Evolutionary conservation across 2,329 filamentous ascomycete species (phyloP), one percentile per base, ranked within the genome.

Genomic region (Sporothrix brunneoviolacea): DNA sequence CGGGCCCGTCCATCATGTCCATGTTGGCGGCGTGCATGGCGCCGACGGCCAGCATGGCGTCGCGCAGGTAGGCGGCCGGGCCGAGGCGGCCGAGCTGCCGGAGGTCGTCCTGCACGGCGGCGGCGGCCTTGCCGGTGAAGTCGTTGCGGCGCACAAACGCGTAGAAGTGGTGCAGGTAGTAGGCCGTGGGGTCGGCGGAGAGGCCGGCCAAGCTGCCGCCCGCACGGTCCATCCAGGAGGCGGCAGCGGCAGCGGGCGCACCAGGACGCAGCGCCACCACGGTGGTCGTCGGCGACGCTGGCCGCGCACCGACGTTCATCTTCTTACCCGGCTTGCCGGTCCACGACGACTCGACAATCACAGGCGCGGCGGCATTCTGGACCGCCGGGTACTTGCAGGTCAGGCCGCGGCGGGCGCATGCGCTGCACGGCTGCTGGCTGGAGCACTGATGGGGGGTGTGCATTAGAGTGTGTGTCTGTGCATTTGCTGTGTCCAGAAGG

Each of bases 281-380:
- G 28, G 28, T 30, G 28, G 28, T 30, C 28, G 12, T 30, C 28
- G 28, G 28, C 28, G 7, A n/a, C n/a, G n/a, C n/a, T n/a, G n/a
- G n/a, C n/a, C n/a, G n/a, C n/a, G n/a, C n/a, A n/a, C n/a, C n/a
- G n/a, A n/a, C n/a, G n/a, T n/a, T n/a, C n/a, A n/a, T n/a, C n/a
- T n/a, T n/a, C n/a, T n/a, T n/a, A n/a, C n/a, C n/a, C n/a, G n/a
- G n/a, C n/a, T n/a, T n/a, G n/a, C n/a, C n/a, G n/a, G 39, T 19
- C 39, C 39, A 42, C 39, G 39, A 18, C 24, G 39, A 42, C 39
- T 42, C 39, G 24, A 42, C 39, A 19, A 42, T 42, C 4, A 42
- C 27, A n/a, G 39, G 39, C 4, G 24, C 24, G n/a, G n/a, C 24
- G n/a, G 24, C 24, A 16, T 10, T 28, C 12, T 16, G 39, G 5